These are phyloP conservation scores for Macrolepiota fuliginosa DNA, from an alignment of 768 basidiomycete species.

Conservation along the genomic window DNA sequence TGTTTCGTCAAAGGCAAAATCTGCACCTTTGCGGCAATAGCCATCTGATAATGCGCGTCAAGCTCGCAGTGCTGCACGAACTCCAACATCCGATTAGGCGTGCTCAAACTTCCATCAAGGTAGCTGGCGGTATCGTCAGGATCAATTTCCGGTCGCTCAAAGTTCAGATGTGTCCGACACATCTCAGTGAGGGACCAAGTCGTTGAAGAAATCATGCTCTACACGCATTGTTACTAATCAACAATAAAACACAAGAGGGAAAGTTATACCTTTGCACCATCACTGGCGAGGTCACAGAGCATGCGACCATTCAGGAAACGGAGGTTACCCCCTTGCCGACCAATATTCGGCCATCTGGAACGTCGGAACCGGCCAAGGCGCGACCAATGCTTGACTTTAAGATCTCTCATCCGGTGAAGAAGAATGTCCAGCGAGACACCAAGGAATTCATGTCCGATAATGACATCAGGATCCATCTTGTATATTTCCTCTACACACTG, in stretches of 20 bases:
- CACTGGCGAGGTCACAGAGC: constrained; percentile 90
- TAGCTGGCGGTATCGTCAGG: constrained; percentile 91
- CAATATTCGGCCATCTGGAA: constrained; percentile 77
- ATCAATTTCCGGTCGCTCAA: constrained; percentile 90
- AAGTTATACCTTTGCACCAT: constrained; percentile 79
- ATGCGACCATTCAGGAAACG: constrained; percentile 82
- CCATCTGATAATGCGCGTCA: constrained; percentile 97
- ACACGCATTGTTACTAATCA: background rate
- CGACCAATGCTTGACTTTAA: constrained; percentile 93
- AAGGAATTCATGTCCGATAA: constrained; percentile 93
- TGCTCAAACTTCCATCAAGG: constrained; percentile 79
- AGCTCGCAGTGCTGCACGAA: constrained; percentile 94
- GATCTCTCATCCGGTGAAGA: constrained; percentile 85
- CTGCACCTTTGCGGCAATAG: constrained; percentile 91
- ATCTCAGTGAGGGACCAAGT: constrained; percentile 99
- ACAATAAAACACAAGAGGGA: background rate
- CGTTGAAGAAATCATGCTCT: constrained; percentile 97
- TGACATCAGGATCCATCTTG: constrained; percentile 89
- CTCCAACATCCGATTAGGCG: constrained; percentile 74
- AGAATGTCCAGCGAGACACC: constrained; percentile 89
- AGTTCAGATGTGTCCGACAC: constrained; percentile 86
- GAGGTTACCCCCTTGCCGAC: constrained; percentile 81
- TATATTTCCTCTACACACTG: constrained; percentile 60
- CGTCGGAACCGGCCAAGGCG: constrained; percentile 88
- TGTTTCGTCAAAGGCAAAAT: constrained; percentile 91